Base-by-base conservation (phyloP, 2,329 filamentous ascomycete genomes). In the Sarocladium kiliense region DNA sequence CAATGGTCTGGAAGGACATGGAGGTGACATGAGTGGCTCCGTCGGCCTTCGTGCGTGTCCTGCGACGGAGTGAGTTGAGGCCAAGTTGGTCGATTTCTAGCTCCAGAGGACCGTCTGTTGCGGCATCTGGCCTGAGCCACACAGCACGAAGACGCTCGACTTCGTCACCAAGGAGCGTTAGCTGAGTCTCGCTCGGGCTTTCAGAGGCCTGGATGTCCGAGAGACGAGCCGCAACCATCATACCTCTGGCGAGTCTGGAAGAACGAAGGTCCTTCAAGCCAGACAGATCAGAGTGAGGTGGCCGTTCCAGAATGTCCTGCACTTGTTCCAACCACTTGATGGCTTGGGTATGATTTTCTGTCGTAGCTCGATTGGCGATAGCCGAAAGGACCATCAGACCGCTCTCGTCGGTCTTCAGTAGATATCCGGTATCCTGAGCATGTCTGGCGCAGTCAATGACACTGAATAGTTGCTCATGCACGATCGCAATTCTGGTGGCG, bases 401-500 rank as follows among this genome's bases (percentile, higher is more conserved):
- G 56, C 65, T 68, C 62, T 79, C 75, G 10, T 18, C 27, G 4
- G 21, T 4, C 16, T 26, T 51, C 26, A 51, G 16, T 3, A 51
- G 7, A 23, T 34, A 51, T 4, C 73, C 74, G 1, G 81, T 82
- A 64, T 69, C 68, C 27, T 71, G 65, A 54, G 69, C 72, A 59
- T 72, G 68, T 60, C 75, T 75, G 41, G 77, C 74, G 60, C 74
- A 76, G 58, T 82, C 77, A 59, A 84, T 72, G 32, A 83, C 65
- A 12, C 72, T 61, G 62, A 68, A 71, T 37, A 80, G 66, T 56
- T 72, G 71, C 41, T 74, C 76, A 53, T 66, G 66, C 26, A 55
- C 21, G 53, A 72, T 73, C 6, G 75, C 73, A 39, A 67, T 57
- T 12, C 78, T 72, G 32, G 77, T 61, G 50, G 80, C 66, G 63